Conservation (phyloP, 805 yeast species). For the Metschnikowia kunwiensis region DNA sequence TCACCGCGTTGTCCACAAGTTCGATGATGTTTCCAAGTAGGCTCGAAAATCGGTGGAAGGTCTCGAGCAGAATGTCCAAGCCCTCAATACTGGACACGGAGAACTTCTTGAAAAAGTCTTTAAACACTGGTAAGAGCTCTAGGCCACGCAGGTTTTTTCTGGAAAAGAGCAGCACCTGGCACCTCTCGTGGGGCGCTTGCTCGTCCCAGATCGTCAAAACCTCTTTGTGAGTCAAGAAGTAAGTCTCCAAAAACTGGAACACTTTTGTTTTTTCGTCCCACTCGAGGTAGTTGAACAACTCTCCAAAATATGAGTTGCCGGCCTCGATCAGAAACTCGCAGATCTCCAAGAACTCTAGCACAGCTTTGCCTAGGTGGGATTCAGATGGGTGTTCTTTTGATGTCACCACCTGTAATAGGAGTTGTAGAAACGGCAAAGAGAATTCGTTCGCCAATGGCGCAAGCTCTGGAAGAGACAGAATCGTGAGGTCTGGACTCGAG, state of each 20-base stretch:
- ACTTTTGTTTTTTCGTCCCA: conserved; percentile 29
- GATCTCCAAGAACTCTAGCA: conserved; percentile 10
- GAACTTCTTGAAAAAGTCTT: conserved; percentile 47
- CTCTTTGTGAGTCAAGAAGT: conserved; percentile 23
- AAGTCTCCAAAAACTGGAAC: conserved; percentile 27
- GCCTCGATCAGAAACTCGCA: conserved; percentile 28
- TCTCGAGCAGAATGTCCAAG: conserved; percentile 20
- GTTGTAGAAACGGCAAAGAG: conserved; percentile 42
- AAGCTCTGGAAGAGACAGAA: conserved; percentile 1
- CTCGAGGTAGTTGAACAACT: conserved; percentile 32
- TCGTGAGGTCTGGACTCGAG: background rate
- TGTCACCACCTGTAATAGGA: conserved; percentile 32
- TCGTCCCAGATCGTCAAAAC: conserved; percentile 8
- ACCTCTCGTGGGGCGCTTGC: background rate
- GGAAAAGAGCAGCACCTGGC: background rate
- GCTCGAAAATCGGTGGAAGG: conserved; percentile 23
- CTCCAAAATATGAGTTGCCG: conserved; percentile 39
- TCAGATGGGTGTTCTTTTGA: conserved; percentile 15
- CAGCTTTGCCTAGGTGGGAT: conserved; percentile 10
- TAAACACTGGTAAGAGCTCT: conserved; percentile 37
- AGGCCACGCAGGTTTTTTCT: conserved; percentile 2
- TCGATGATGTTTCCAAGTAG: conserved; percentile 24
- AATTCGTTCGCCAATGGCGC: conserved; percentile 27
- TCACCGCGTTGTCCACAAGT: conserved; percentile 13
- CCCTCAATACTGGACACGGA: conserved; percentile 31